Percentiles rank a stretch among this genome's conserved stretches.
phyloP scores from a whole-genome alignment of 2,329 filamentous ascomycete genomes.

The Nemania serpens region DNA sequence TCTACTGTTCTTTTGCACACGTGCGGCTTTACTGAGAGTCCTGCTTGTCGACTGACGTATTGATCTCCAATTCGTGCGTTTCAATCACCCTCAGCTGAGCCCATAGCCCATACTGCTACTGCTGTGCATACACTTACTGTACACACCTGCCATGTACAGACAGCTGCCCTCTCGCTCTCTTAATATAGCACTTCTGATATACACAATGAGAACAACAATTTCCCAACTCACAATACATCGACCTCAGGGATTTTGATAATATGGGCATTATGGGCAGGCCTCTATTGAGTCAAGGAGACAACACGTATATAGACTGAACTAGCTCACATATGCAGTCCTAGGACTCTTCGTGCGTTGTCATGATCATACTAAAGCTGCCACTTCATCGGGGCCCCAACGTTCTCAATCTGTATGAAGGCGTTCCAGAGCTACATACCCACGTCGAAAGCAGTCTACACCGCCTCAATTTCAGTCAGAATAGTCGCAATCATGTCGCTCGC shows the following conservation, averaged over 20 bases:
- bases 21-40: too few species aligned
- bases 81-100: not conserved
- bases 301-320: not conserved
- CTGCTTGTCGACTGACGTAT: not conserved
- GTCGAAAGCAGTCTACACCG: not conserved
- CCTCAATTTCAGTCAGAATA: slow-evolving; percentile 30
- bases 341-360: not conserved
- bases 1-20: not conserved
- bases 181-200: too few species aligned
- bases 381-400: not conserved
- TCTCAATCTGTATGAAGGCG: not conserved
- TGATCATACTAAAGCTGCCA: not conserved
- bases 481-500: slow-evolving; percentile 27
- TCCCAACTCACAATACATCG: too few species aligned
- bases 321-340: not conserved
- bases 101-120: not conserved
- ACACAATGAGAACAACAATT: too few species aligned
- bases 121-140: too few species aligned
- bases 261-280: not conserved
- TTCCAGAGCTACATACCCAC: not conserved
- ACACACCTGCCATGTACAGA: not conserved
- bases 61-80: not conserved
- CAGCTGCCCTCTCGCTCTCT: not conserved
- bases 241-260: too few species aligned
- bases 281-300: not conserved